Base-by-base conservation (phyloP, 768 basidiomycete genomes). In the Suillus weaverae region DNA sequence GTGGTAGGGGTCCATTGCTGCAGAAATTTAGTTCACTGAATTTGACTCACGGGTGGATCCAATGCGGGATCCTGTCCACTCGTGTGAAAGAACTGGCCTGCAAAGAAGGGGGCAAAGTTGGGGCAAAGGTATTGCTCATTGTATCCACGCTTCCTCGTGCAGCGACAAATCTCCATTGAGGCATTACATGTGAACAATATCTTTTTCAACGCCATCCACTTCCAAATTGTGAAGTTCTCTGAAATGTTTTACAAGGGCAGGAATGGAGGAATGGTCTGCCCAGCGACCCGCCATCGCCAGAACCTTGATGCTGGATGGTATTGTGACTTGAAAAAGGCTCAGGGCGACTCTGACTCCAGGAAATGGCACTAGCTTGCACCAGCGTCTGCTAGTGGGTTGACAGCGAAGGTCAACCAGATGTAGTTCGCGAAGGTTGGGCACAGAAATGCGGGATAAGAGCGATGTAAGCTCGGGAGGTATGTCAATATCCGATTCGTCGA, bases 401-500 rank as follows among this genome's bases (percentile, higher is more conserved):
- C 20, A 59, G 39, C 72, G 70, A n/a, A 76, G 62, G 70, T 88
- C 85, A 65, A 81, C 68, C 50, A 90, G 78, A 51, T 75, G 76
- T 51, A 91, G 76, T 35, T 77, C 79, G 63, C 72, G 77, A 38
- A 89, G 80, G 38, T 74, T 73, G 30, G 86, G 88, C 8, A 81
- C 76, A 20, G 76, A 79, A 22, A 89, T 68, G 65, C 83, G 82
- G 48, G 83, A 81, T 62, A 86, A 74, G 66, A 89, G 77, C 57
- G 80, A 78, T 22, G 81, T 73, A 35, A 90, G 79, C 69, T 90
- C 89, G 57, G 82, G 82, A 44, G 88, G 87, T 51, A 90, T 85
- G 69, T 89, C 85, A 54, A 87, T 84, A 67, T 89, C 86, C 35
- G 74, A 76, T 32, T 82, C 81, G 68, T 84, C 81, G 61, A 87